Conservation (phyloP, 257 asterid genomes). For the Salvia splendens region DNA sequence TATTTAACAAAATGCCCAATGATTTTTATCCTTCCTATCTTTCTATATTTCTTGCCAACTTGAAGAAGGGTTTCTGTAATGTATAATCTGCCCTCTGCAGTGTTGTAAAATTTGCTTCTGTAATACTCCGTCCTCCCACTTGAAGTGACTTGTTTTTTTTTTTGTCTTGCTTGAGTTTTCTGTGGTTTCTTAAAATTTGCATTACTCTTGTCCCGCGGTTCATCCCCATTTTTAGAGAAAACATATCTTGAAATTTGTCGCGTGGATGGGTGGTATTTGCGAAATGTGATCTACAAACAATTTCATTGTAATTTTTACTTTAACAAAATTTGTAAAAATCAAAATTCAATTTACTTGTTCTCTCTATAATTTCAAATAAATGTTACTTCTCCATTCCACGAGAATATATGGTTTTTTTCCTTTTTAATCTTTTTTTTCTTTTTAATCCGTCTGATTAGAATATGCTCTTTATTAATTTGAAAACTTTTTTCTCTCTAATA, state of each 20-base stretch:
- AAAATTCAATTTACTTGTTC: too few species aligned
- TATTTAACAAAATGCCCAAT: slow-evolving; percentile 24
- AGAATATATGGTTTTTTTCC: too few species aligned
- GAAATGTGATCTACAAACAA: not conserved
- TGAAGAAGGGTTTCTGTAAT: not conserved
- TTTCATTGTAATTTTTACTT: too few species aligned
- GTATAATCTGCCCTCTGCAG: not conserved
- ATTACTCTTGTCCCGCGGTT: not conserved
- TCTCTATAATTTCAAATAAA: too few species aligned
- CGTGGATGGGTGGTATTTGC: not conserved
- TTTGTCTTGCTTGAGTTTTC: not conserved
- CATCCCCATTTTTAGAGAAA: not conserved
- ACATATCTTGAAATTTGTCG: not conserved
- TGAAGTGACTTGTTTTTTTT: not conserved
- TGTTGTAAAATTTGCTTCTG: slow-evolving; percentile 24
- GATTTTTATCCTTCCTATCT: slow-evolving; percentile 9
- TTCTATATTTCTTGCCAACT: slow-evolving; percentile 8
- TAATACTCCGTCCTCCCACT: not conserved
- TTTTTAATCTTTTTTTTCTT: too few species aligned
- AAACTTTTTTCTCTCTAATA: too few species aligned
- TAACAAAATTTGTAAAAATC: too few species aligned
- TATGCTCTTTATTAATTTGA: too few species aligned
- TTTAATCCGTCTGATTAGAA: too few species aligned
- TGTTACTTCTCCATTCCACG: too few species aligned
- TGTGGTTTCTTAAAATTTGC: not conserved